Evolutionary conservation across 2,329 filamentous ascomycete genomes (phyloP), one percentile per base, ranked within the genome.

Genomic region (Neurospora crassa): DNA sequence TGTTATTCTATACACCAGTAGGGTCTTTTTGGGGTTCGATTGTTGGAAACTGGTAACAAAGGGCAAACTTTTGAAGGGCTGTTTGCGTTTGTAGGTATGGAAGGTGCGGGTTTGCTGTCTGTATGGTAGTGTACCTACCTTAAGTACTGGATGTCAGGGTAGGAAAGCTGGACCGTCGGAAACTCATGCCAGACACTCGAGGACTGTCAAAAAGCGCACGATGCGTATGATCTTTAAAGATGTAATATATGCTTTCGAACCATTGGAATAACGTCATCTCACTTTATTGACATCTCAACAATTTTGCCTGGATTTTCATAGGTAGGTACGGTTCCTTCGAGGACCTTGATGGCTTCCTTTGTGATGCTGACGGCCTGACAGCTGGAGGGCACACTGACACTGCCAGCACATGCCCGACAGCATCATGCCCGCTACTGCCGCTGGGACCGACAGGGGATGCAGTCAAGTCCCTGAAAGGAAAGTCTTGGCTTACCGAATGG

Each of bases 401-500:
- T 63, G 53, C 53, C 53, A 63, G 29, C 24, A 63, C 53, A 63
- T 63, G 53, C 16, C 53, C 7, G 53, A 59, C 47, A 59, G 1
- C 47, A 59, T 1, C 6, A 53, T 53, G 45, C 45, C 45, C 20
- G 45, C 20, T 45, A 45, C 29, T 29, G 29, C 29, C 29, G 29
- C 29, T 29, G 29, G 11, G 45, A 5, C 20, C 45, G 45, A 34
- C 53, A 63, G 12, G 53, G 53, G 53, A 14, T 14, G 24, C 24
- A 59, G 24, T 16, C 24, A 34, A 18, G 47, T 10, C 53, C 53
- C 53, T 63, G 29, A 34, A 34, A 12, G 14, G 29, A 63, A 63
- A 63, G 24, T 63, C 53, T 63, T 63, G 53, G 53, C 53, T 63
- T 18, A 63, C 53, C 53, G 53, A 63, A 63, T 63, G 53, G 53